A percentile compares a stretch with the other conserved stretches of the same genome.
These are phyloP conservation scores for Orbilia blumenaviensis DNA, from an alignment of 2,329 filamentous ascomycete species.

Conservation along the genomic window DNA sequence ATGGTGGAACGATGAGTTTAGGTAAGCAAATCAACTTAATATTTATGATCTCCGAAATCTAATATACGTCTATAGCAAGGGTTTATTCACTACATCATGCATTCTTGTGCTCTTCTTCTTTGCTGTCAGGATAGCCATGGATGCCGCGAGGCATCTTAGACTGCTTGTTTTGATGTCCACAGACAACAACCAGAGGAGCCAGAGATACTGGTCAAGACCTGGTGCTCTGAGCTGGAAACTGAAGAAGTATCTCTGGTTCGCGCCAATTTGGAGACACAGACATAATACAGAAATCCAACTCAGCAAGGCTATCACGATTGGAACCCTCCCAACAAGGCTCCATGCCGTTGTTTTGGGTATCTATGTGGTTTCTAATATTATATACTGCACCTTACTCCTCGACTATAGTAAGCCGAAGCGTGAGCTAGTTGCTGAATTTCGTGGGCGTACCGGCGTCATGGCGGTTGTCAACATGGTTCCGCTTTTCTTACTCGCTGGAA, in stretches of 20 bases:
- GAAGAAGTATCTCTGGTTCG: conserved; percentile 74
- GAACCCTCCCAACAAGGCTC: conserved; percentile 77
- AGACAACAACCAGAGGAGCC: conserved; percentile 35
- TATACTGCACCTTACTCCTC: conserved; percentile 70
- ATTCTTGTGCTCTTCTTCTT: conserved; percentile 49
- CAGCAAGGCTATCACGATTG: conserved; percentile 73
- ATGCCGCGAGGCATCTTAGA: conserved; percentile 41
- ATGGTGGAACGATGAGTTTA: conserved; percentile 48
- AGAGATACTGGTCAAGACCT: conserved; percentile 58
- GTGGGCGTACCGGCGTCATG: conserved; percentile 84
- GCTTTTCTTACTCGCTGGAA: conserved; percentile 83
- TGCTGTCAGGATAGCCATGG: conserved; percentile 33
- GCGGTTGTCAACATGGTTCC: conserved; percentile 91
- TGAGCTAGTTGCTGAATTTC: conserved; percentile 79
- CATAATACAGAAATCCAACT: conserved; percentile 80
- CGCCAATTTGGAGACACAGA: conserved; percentile 76
- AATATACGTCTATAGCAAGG: conserved; percentile 32
- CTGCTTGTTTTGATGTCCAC: conserved; percentile 40
- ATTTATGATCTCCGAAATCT: background rate
- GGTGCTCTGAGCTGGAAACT: conserved; percentile 39
- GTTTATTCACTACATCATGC: conserved; percentile 51
- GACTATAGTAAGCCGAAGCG: conserved; percentile 70
- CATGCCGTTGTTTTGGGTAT: conserved; percentile 69
- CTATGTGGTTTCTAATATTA: conserved; percentile 70
- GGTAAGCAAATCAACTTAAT: conserved; percentile 15